These are phyloP conservation scores for Blastobotrys aristatus DNA, from an alignment of 1,139 yeast species.

Conservation along the genomic window DNA sequence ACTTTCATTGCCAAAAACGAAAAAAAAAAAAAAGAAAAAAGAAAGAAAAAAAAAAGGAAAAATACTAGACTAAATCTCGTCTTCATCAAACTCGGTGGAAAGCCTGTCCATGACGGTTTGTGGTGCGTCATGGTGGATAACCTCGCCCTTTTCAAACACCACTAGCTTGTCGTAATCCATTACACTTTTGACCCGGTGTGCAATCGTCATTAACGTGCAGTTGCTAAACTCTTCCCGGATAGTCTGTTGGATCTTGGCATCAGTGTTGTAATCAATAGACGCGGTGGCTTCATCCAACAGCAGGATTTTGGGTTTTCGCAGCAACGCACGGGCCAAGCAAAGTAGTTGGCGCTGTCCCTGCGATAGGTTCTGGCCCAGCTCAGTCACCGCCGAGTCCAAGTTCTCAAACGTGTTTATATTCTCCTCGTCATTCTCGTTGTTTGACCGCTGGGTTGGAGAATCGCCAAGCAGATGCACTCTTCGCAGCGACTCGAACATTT, in stretches of 20 bases:
- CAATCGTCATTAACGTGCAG: conserved; percentile 70
- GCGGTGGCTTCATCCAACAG: conserved; percentile 82
- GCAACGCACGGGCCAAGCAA: conserved; percentile 67
- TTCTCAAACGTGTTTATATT: neutral
- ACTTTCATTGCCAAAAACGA: no score
- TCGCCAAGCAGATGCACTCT: conserved; percentile 6
- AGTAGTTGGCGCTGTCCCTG: conserved; percentile 72
- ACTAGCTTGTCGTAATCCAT: conserved; percentile 57
- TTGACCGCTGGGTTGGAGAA: neutral
- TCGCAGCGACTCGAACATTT: conserved; percentile 39
- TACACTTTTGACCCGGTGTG: conserved; percentile 76
- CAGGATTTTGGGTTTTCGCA: conserved; percentile 56
- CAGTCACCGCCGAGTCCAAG: conserved; percentile 49
- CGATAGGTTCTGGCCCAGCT: conserved; percentile 64
- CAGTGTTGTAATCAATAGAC: conserved; percentile 76
- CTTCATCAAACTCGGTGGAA: neutral
- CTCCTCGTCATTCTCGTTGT: neutral
- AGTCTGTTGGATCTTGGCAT: conserved; percentile 66
- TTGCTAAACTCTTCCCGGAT: conserved; percentile 58
- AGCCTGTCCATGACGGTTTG: neutral
- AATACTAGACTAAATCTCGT: no score
- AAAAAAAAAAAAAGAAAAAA: no score
- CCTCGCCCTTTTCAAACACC: conserved; percentile 59
- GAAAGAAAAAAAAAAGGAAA: no score
- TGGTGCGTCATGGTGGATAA: conserved; percentile 68